Percentiles rank a stretch among this genome's conserved stretches.
These are phyloP conservation scores for Herpetospermum pedunculosum DNA, from an alignment of 306 rosid species.

Conservation along the genomic window DNA sequence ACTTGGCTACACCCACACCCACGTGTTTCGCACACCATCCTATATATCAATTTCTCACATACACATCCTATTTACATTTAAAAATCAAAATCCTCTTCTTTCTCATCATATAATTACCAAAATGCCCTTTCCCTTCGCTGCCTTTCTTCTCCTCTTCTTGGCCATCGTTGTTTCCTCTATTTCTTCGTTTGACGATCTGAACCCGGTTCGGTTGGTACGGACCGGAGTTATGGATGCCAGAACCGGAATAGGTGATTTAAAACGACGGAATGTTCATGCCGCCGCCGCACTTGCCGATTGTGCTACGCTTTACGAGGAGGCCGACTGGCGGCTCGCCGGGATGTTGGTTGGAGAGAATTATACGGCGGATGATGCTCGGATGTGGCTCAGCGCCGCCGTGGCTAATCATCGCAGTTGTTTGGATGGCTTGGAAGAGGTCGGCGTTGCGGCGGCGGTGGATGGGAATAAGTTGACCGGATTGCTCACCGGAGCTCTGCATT, in stretches of 20 bases:
- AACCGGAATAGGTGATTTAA: background rate
- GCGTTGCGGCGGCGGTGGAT: background rate
- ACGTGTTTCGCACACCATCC: constrained; percentile 20
- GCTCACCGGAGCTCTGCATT: background rate
- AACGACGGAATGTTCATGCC: background rate
- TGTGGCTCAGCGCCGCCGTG: constrained; percentile 7
- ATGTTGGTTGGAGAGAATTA: background rate
- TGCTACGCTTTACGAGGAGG: background rate
- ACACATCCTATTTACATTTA: background rate
- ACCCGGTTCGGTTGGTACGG: background rate
- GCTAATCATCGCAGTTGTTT: constrained; percentile 6
- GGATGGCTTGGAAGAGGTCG: constrained; percentile 1
- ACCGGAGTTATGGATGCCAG: background rate
- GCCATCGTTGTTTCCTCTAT: background rate
- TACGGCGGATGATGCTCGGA: background rate
- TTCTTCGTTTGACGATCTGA: background rate
- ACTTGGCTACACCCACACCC: constrained; percentile 20
- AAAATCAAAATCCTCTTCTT: background rate
- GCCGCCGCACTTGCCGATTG: constrained; percentile 2
- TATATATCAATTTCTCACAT: background rate
- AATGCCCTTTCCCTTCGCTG: background rate
- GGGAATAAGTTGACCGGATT: background rate
- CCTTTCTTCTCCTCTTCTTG: background rate
- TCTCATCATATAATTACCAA: background rate
- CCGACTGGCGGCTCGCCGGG: background rate